Conservation (phyloP, 768 basidiomycete genomes). For the Auriscalpium vulgare region DNA sequence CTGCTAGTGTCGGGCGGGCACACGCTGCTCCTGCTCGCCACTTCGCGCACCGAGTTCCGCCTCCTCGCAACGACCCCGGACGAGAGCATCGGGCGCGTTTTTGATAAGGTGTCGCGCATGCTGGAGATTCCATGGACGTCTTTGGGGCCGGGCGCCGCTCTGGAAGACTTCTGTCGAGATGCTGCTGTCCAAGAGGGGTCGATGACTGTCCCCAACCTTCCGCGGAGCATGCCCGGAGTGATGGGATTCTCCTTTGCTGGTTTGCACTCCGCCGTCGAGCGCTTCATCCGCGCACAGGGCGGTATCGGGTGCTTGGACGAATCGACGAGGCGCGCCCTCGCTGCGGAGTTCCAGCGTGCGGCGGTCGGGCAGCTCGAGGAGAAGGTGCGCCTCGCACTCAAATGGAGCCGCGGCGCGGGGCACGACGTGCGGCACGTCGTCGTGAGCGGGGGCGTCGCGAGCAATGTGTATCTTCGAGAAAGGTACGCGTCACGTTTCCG, state of each 20-base stretch:
- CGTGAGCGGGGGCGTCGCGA: slow-evolving; percentile 90
- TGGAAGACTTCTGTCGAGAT: slow-evolving; percentile 59
- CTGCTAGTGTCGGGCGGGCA: slow-evolving; percentile 93
- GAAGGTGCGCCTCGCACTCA: slow-evolving; percentile 54
- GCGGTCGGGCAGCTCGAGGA: slow-evolving; percentile 68
- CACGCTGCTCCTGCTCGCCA: slow-evolving; percentile 76
- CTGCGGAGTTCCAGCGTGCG: slow-evolving; percentile 63
- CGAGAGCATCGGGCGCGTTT: slow-evolving; percentile 67
- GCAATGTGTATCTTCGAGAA: slow-evolving; percentile 62
- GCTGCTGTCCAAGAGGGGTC: slow-evolving; percentile 14
- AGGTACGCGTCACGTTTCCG: slow-evolving; percentile 35
- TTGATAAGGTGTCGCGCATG: slow-evolving; percentile 76
- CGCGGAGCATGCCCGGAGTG: slow-evolving; percentile 38
- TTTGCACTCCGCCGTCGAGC: slow-evolving; percentile 63
- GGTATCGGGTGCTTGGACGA: slow-evolving; percentile 32
- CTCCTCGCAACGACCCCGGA: slow-evolving; percentile 72
- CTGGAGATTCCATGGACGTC: slow-evolving; percentile 58
- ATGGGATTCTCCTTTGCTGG: slow-evolving; percentile 76
- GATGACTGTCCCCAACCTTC: slow-evolving; percentile 28
- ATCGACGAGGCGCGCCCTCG: slow-evolving; percentile 40
- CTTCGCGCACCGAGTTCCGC: slow-evolving; percentile 46
- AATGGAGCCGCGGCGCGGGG: slow-evolving; percentile 34
- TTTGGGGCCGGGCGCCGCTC: slow-evolving; percentile 68
- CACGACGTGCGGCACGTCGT: slow-evolving; percentile 53
- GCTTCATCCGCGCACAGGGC: slow-evolving; percentile 37